Conservation (phyloP, 2,329 filamentous ascomycete species). For the Coniochaeta sp. region DNA sequence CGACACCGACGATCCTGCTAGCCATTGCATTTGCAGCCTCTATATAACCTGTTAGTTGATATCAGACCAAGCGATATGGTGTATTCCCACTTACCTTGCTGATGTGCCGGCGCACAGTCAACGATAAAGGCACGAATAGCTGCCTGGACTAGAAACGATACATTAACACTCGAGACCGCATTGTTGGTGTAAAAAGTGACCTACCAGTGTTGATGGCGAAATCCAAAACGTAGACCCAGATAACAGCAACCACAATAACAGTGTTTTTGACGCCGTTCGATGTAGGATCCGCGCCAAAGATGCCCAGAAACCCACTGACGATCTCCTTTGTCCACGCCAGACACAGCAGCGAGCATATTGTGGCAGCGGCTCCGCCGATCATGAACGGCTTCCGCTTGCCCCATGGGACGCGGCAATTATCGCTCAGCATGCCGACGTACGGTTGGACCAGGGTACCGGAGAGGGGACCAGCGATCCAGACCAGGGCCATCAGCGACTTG, state of each 20-base stretch:
- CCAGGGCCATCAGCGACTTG: slow-evolving; percentile 74
- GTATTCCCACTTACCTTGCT: slow-evolving; percentile 57
- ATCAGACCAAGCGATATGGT: not conserved
- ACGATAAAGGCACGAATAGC: slow-evolving; percentile 88
- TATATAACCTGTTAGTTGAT: slow-evolving; percentile 13
- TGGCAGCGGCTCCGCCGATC: slow-evolving; percentile 60
- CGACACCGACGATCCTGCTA: slow-evolving; percentile 74
- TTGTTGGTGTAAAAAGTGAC: slow-evolving; percentile 12
- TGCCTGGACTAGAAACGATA: slow-evolving; percentile 61
- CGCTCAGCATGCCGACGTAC: slow-evolving; percentile 74
- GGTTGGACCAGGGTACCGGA: slow-evolving; percentile 75
- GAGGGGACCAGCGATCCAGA: slow-evolving; percentile 78
- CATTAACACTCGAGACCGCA: slow-evolving; percentile 5
- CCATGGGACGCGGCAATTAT: slow-evolving; percentile 67
- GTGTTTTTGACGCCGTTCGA: slow-evolving; percentile 55
- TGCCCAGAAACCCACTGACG: slow-evolving; percentile 55
- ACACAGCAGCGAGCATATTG: slow-evolving; percentile 58
- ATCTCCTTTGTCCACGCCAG: slow-evolving; percentile 70
- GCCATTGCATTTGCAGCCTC: slow-evolving; percentile 93
- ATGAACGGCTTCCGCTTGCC: slow-evolving; percentile 79
- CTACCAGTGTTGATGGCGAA: slow-evolving; percentile 88
- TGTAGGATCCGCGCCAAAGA: slow-evolving; percentile 65
- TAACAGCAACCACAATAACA: slow-evolving; percentile 71
- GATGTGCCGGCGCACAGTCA: slow-evolving; percentile 84
- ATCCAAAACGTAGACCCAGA: slow-evolving; percentile 85